Base-by-base conservation (phyloP, 805 yeast genomes). In the Lachancea mirantina region DNA sequence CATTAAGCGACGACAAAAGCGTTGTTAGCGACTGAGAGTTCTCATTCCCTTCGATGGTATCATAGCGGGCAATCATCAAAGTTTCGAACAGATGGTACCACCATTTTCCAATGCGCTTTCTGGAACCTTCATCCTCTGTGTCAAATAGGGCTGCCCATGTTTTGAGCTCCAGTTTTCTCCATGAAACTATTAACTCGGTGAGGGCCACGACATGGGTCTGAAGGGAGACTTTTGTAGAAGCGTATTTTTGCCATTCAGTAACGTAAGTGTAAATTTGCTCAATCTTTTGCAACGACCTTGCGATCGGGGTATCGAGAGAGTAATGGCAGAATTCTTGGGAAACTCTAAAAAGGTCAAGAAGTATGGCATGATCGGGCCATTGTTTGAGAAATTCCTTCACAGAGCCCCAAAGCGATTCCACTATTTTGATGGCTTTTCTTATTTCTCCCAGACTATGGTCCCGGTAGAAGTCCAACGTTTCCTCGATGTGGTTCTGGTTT, bases 361-460 rank as follows among this genome's bases (percentile, higher is more conserved):
- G 60, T 0, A 95, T 85, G 0, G 92, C 92, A 63, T 94, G 95
- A 47, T 94, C 98, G 0, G 97, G 96, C 95, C 96, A 92, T 49
- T 77, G 74, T 16, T 57, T 58, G 8, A 80, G 54, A 8, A 84
- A 55, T 4, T 58, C 60, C 6, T 53, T 42, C 3, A 76, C 74
- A 1, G 72, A 52, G 3, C 63, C 57, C 47, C 67, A 62, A 3
- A 78, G 49, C 4, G 51, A 61, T 19, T 63, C 59, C 8, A 75
- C 59, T 1, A 79, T 49, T 1, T 46, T 49, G 26, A 77, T 71
- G 2, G 94, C 84, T 23, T 54, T 61, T 35, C 68, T 70, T 2
- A 81, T 70, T 48, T 87, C 95, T 6, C 51, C 51, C 4, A 76
- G 63, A 26, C 75, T 70, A 14, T 70, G 64, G 6, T 78, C 88